A percentile compares a stretch with the other conserved stretches of the same genome.
These are phyloP conservation scores for Begonia masoniana DNA, from an alignment of 306 rosid species.

Conservation along the genomic window DNA sequence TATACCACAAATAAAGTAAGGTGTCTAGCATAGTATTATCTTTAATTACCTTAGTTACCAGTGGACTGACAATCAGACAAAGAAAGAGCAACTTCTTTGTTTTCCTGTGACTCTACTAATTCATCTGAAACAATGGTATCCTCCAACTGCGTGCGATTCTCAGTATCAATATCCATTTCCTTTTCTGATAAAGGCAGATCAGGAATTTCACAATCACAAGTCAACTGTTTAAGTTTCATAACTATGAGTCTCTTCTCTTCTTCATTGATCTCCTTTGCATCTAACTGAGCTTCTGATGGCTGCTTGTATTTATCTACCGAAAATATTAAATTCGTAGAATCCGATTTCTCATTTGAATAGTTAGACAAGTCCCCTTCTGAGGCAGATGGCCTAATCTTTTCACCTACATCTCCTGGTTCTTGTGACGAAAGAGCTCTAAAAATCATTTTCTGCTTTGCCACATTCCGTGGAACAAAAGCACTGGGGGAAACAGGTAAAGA, in stretches of 20 bases:
- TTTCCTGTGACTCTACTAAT: slow-evolving; percentile 16
- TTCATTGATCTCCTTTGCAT: slow-evolving; percentile 17
- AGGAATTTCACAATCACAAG: slow-evolving; percentile 19
- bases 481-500: slow-evolving; percentile 31
- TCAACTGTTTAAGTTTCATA: slow-evolving; percentile 41
- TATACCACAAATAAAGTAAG: not conserved
- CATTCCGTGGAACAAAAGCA: slow-evolving; percentile 12
- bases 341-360: slow-evolving; percentile 13
- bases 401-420: slow-evolving; percentile 16
- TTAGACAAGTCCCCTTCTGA: slow-evolving; percentile 9
- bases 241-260: slow-evolving; percentile 26
- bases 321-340: slow-evolving; percentile 20
- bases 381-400: slow-evolving; percentile 10
- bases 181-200: slow-evolving; percentile 8
- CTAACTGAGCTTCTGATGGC: slow-evolving; percentile 18
- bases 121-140: not conserved
- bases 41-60: slow-evolving; percentile 25
- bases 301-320: slow-evolving; percentile 20
- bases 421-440: slow-evolving; percentile 18
- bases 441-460: slow-evolving; percentile 15
- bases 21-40: not conserved
- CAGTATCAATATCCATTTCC: slow-evolving; percentile 2
- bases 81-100: slow-evolving; percentile 16
- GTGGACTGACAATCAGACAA: slow-evolving; percentile 13
- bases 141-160: slow-evolving; percentile 2